Evolutionary conservation across 1,284 basidiomycete genomes (phyloP).

Genomic region (Coniferiporia weirii): DNA sequence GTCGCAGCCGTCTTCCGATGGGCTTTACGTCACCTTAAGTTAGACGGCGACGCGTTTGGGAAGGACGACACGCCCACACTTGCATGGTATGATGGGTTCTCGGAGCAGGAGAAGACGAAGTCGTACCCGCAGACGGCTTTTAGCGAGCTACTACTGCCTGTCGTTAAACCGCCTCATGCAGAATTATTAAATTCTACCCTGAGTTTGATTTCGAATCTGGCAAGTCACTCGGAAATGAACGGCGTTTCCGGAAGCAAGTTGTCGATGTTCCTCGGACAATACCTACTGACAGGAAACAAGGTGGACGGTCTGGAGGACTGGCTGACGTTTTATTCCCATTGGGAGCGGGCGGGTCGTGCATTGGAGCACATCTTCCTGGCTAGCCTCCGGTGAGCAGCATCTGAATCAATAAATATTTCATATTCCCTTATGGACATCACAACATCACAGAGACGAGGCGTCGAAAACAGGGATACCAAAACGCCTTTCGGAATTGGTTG

Average conservation of each 20-base stretch:
- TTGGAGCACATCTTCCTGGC: conserved; percentile 71
- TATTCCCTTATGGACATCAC: conserved; percentile 7
- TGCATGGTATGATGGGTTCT: conserved; percentile 61
- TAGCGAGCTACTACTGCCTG: conserved; percentile 50
- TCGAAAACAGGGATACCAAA: conserved; percentile 51
- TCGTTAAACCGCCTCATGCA: conserved; percentile 48
- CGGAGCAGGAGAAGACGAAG: conserved; percentile 47
- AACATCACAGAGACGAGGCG: conserved; percentile 51
- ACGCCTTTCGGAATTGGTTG: conserved; percentile 63
- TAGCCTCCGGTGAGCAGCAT: conserved; percentile 50
- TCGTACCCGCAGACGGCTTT: conserved; percentile 58
- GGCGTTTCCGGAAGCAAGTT: conserved; percentile 70
- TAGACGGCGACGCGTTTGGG: conserved; percentile 48
- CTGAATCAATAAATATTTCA: not conserved
- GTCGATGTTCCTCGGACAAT: conserved; percentile 64
- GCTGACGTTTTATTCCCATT: conserved; percentile 59
- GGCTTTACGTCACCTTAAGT: conserved; percentile 64
- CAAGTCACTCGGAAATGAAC: conserved; percentile 63
- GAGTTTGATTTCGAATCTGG: conserved; percentile 58
- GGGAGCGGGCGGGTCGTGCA: conserved; percentile 64
- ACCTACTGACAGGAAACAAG: conserved; percentile 51
- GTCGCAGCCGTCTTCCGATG: conserved; percentile 74
- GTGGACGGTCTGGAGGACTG: conserved; percentile 48
- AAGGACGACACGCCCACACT: conserved; percentile 26
- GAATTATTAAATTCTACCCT: conserved; percentile 53